Conservation (phyloP, 306 rosid species). For the Albizia julibrissin region DNA sequence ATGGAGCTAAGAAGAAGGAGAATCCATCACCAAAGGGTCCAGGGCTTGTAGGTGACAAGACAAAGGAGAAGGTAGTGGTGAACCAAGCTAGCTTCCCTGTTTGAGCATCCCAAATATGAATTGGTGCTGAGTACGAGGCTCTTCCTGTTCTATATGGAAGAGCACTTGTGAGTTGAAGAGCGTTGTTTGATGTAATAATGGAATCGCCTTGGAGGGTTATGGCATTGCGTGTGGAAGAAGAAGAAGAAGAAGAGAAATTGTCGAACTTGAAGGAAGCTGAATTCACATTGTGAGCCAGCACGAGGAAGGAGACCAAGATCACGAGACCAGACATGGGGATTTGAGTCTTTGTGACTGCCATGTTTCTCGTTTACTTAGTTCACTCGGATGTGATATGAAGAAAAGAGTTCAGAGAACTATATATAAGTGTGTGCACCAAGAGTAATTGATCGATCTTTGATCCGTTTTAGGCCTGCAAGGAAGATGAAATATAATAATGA, state of each 20-base stretch:
- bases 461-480: conserved; percentile 2
- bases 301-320: conserved; percentile 8
- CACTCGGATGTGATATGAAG: not conserved
- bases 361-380: not conserved
- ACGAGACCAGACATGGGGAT: not conserved
- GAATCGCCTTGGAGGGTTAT: conserved; percentile 41
- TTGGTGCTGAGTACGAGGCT: conserved; percentile 36
- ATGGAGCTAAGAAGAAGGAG: conserved; percentile 41
- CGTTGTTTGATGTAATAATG: conserved; percentile 14
- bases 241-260: not conserved
- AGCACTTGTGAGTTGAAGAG: conserved; percentile 42
- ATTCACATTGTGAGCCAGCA: conserved; percentile 5
- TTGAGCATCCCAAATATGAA: conserved; percentile 45
- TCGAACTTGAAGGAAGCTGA: conserved; percentile 29
- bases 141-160: conserved; percentile 36
- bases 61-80: conserved; percentile 34
- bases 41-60: not conserved
- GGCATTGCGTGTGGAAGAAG: not conserved
- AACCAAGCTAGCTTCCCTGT: conserved; percentile 22
- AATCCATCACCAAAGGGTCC: conserved; percentile 38
- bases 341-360: conserved; percentile 18
- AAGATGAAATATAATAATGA: not conserved
- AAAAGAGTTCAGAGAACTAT: not conserved
- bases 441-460: not conserved
- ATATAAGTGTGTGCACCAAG: not conserved